These are phyloP conservation scores for Thalia dealbata DNA, from an alignment of 176 grass and related monocot genomes.

Conservation along the genomic window DNA sequence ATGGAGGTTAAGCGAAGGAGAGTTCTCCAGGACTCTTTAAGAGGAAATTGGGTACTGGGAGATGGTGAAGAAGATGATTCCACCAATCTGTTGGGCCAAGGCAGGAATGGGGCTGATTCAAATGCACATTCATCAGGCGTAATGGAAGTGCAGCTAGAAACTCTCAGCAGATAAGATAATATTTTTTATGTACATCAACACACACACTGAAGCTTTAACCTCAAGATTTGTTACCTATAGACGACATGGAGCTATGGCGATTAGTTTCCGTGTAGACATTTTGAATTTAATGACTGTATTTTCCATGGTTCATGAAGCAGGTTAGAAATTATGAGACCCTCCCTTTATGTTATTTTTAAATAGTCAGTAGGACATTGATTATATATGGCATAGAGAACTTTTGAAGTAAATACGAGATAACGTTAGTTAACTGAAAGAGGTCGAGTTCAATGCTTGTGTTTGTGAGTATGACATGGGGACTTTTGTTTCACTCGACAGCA, in stretches of 20 bases:
- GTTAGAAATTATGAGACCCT: neutral
- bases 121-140: slow-evolving; percentile 35
- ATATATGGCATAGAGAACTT: too few species aligned
- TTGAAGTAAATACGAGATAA: too few species aligned
- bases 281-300: neutral
- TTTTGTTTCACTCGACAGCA: too few species aligned
- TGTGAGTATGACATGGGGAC: too few species aligned
- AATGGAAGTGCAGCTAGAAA: slow-evolving; percentile 67
- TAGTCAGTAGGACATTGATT: too few species aligned
- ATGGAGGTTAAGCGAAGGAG: slow-evolving; percentile 38
- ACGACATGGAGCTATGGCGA: neutral
- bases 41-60: slow-evolving; percentile 47
- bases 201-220: slow-evolving; percentile 6
- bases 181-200: slow-evolving; percentile 19
- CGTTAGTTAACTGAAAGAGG: too few species aligned
- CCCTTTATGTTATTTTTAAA: too few species aligned
- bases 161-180: slow-evolving; percentile 40
- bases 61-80: slow-evolving; percentile 66
- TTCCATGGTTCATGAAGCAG: neutral
- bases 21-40: slow-evolving; percentile 20
- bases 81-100: slow-evolving; percentile 41
- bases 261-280: neutral
- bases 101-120: slow-evolving; percentile 29
- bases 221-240: neutral
- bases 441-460: too few species aligned